phyloP scores from a whole-genome alignment of 805 yeast species.

The Yamadazyma laniorum region DNA sequence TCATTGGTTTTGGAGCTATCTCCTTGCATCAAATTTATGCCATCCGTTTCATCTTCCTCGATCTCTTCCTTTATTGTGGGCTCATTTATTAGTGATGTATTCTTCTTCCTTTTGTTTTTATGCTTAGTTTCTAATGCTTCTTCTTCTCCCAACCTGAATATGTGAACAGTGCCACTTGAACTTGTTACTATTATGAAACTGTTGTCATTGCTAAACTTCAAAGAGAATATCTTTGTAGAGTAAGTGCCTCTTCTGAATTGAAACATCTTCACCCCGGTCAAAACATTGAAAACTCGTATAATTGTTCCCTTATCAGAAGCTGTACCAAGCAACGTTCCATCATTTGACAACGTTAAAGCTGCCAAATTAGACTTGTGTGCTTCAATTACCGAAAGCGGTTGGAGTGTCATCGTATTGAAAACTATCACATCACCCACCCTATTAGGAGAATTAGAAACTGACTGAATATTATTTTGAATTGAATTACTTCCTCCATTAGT shows the following conservation, averaged over 20 bases:
- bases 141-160: slow-evolving; percentile 69
- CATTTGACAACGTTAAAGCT: slow-evolving; percentile 62
- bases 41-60: slow-evolving; percentile 11
- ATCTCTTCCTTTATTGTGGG: slow-evolving; percentile 30
- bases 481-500: slow-evolving; percentile 42
- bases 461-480: slow-evolving; percentile 37
- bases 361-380: slow-evolving; percentile 84
- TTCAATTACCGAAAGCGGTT: slow-evolving; percentile 76
- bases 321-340: slow-evolving; percentile 81
- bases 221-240: slow-evolving; percentile 73
- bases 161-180: slow-evolving; percentile 89
- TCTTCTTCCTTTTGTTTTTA: slow-evolving; percentile 22
- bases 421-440: slow-evolving; percentile 71
- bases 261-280: slow-evolving; percentile 57
- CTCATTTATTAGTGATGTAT: slow-evolving; percentile 9
- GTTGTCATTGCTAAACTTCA: slow-evolving; percentile 72
- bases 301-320: slow-evolving; percentile 91
- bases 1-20: slow-evolving; percentile 11
- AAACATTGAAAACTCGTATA: slow-evolving; percentile 73
- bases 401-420: slow-evolving; percentile 70
- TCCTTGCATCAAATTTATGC: slow-evolving; percentile 14
- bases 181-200: slow-evolving; percentile 77
- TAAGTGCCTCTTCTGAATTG: slow-evolving; percentile 87
- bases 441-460: slow-evolving; percentile 41
- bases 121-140: slow-evolving; percentile 42